Evolutionary conservation across 306 rosid genomes (phyloP).

Genomic region (Vachellia collinsii): DNA sequence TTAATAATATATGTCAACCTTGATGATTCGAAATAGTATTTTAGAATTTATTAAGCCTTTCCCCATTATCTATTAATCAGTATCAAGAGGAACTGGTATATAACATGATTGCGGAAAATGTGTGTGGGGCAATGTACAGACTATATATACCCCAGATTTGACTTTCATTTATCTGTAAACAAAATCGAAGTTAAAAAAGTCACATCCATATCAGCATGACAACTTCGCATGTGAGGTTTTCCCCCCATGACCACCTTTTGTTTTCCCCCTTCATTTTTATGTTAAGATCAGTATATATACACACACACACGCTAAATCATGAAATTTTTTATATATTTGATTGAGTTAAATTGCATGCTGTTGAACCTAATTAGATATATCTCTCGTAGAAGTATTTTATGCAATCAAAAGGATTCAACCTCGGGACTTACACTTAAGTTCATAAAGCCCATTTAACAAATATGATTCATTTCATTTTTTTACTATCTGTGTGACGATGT

Average conservation of each 20-base stretch:
- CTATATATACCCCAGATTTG: background rate
- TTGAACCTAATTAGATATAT: no score
- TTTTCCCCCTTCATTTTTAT: background rate
- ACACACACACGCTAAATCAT: no score
- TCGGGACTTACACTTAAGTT: no score
- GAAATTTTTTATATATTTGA: no score
- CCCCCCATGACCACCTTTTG: background rate
- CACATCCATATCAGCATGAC: background rate
- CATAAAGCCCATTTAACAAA: no score
- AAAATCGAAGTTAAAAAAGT: background rate
- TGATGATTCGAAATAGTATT: background rate
- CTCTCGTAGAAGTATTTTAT: no score
- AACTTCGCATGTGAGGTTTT: slow-evolving; percentile 6
- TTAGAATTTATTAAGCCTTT: background rate
- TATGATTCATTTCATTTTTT: no score
- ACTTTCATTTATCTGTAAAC: background rate
- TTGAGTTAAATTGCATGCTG: no score
- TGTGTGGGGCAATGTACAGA: background rate
- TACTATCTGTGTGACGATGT: no score
- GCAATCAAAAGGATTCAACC: no score
- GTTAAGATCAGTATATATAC: background rate
- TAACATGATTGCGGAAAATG: background rate
- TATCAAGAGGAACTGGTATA: background rate
- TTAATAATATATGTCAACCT: background rate
- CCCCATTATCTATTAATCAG: background rate